phyloP scores from a whole-genome alignment of 2,329 filamentous ascomycete genomes.

The Colletotrichum sansevieriae region DNA sequence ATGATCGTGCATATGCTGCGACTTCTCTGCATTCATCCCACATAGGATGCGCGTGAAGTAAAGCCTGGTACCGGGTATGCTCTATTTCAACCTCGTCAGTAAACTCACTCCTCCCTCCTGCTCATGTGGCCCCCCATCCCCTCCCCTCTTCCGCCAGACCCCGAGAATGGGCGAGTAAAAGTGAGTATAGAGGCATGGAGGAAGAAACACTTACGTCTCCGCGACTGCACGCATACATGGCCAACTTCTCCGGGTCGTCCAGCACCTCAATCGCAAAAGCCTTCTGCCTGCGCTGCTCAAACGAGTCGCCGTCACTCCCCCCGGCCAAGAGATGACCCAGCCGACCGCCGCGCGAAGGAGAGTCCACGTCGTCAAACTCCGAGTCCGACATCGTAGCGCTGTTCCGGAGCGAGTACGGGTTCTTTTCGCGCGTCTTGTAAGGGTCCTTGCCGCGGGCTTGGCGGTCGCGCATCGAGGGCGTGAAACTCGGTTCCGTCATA shows the following conservation, averaged over 20 bases:
- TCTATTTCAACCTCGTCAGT: constrained; percentile 54
- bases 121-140: too few relatives aligned
- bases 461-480: constrained; percentile 66
- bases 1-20: constrained; percentile 34
- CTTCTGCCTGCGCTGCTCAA: constrained; percentile 57
- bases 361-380: constrained; percentile 33
- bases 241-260: constrained; percentile 68
- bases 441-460: constrained; percentile 72
- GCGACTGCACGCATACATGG: constrained; percentile 69
- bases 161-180: too few relatives aligned
- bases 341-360: constrained; percentile 25
- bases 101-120: too few relatives aligned
- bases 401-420: constrained; percentile 51
- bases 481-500: constrained; percentile 53
- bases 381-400: constrained; percentile 51
- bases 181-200: background rate
- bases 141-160: too few relatives aligned
- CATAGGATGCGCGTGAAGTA: constrained; percentile 69
- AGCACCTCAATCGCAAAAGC: constrained; percentile 67
- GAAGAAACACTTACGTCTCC: constrained; percentile 61
- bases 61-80: constrained; percentile 67
- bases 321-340: constrained; percentile 23
- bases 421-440: too few relatives aligned
- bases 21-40: constrained; percentile 57
- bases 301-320: constrained; percentile 54